phyloP scores from a whole-genome alignment of 352 stramenopile species.

The Phytophthora colocasiae region DNA sequence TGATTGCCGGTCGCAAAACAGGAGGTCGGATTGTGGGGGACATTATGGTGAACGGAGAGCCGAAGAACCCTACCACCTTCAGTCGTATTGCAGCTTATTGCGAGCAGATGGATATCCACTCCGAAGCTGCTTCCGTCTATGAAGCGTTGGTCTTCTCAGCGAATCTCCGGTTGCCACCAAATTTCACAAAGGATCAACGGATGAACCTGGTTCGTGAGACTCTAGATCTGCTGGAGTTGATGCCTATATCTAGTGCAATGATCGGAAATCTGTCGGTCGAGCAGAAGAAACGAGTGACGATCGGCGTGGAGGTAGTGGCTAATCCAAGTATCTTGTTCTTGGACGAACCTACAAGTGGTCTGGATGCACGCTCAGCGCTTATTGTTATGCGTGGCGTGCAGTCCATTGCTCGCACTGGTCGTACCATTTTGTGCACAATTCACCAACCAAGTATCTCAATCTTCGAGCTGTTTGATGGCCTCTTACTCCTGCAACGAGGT shows the following conservation, averaged over 20 bases:
- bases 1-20: slow-evolving; percentile 53
- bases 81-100: neutral
- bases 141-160: slow-evolving; percentile 92
- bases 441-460: slow-evolving; percentile 19
- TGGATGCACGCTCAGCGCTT: slow-evolving; percentile 73
- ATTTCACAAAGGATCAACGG: neutral
- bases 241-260: neutral
- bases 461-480: neutral
- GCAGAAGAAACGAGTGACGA: slow-evolving; percentile 8
- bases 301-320: slow-evolving; percentile 86
- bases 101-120: slow-evolving; percentile 46
- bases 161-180: slow-evolving; percentile 65
- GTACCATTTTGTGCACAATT: slow-evolving; percentile 70
- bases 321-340: slow-evolving; percentile 94
- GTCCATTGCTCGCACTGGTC: slow-evolving; percentile 73
- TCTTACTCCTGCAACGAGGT: slow-evolving; percentile 1
- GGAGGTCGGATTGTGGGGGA: slow-evolving; percentile 68
- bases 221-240: neutral
- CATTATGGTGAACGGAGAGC: slow-evolving; percentile 88
- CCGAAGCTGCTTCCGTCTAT: slow-evolving; percentile 69
- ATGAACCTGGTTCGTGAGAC: slow-evolving; percentile 1
- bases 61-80: slow-evolving; percentile 65
- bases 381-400: slow-evolving; percentile 45
- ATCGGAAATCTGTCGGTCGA: neutral
- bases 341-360: slow-evolving; percentile 89